Conservation (phyloP, 371 early-diverging fungal genomes). For the Mucor piriformis region DNA sequence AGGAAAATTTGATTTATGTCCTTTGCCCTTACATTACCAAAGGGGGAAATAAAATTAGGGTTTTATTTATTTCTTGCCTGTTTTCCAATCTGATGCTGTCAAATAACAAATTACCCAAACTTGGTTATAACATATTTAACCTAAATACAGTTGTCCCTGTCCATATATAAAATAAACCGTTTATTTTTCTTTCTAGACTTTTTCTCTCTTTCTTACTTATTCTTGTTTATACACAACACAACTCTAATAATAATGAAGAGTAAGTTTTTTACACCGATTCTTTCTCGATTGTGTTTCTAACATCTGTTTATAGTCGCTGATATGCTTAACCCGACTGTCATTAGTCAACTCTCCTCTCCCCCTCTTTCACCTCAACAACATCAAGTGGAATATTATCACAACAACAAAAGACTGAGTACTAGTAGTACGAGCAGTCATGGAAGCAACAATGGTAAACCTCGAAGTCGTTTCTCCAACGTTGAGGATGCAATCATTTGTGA, state of each 20-base stretch:
- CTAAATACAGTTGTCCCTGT: constrained; percentile 1
- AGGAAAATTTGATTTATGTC: constrained; percentile 6
- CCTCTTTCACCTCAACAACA: constrained; percentile 40
- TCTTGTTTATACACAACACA: neutral
- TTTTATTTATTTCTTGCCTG: constrained; percentile 12
- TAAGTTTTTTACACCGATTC: constrained; percentile 8
- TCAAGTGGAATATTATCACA: neutral
- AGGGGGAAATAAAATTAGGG: constrained; percentile 14
- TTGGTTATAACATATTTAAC: constrained; percentile 3
- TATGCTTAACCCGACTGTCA: constrained; percentile 46
- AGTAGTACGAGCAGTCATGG: constrained; percentile 3
- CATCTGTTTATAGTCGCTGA: constrained; percentile 36
- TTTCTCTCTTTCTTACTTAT: neutral
- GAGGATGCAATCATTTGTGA: constrained; percentile 55
- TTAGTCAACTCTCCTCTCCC: constrained; percentile 35
- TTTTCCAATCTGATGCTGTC: constrained; percentile 17
- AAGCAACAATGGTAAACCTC: constrained; percentile 39
- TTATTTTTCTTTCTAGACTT: neutral
- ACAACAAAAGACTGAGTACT: constrained; percentile 6
- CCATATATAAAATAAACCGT: neutral
- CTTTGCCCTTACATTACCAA: constrained; percentile 1
- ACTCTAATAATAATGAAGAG: constrained; percentile 32
- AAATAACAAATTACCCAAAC: constrained; percentile 3
- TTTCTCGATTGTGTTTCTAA: neutral
- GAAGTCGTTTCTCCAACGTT: constrained; percentile 50